A percentile compares a stretch with the other conserved stretches of the same genome.
phyloP scores from a whole-genome alignment of 2,329 filamentous ascomycete species.

The Verticillium isaacii region DNA sequence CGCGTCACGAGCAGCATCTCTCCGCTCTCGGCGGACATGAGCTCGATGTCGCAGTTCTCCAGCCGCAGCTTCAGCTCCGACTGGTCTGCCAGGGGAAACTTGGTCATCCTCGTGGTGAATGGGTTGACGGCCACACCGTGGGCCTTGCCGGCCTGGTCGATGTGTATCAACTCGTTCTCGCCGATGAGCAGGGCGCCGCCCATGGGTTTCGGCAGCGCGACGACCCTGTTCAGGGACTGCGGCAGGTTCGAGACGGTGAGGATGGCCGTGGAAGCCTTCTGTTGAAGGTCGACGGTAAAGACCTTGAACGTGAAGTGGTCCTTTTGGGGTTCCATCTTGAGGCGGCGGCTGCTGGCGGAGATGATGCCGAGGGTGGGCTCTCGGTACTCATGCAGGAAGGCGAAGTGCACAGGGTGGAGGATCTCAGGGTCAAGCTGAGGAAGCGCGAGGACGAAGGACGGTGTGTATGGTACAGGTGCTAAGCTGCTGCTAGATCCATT shows the following conservation, averaged over 20 bases:
- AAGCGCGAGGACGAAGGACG: conserved; percentile 89
- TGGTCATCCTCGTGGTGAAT: conserved; percentile 76
- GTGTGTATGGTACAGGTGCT: conserved; percentile 68
- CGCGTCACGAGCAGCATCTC: conserved; percentile 81
- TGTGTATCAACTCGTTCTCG: conserved; percentile 85
- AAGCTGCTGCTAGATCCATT: conserved; percentile 30
- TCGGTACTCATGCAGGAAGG: conserved; percentile 93
- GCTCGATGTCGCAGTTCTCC: conserved; percentile 75
- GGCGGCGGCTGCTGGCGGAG: conserved; percentile 69
- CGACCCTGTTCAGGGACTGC: conserved; percentile 77
- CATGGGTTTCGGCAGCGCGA: conserved; percentile 79
- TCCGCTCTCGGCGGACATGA: conserved; percentile 69
- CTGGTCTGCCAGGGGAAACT: conserved; percentile 83
- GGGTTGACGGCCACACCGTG: conserved; percentile 91
- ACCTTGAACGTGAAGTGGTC: conserved; percentile 89
- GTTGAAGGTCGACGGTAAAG: conserved; percentile 90
- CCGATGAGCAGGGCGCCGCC: conserved; percentile 86
- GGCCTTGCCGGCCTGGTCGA: conserved; percentile 91
- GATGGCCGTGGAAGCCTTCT: conserved; percentile 88
- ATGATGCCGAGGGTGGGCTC: conserved; percentile 96
- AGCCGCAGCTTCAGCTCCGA: conserved; percentile 73
- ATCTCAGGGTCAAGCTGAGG: conserved; percentile 83
- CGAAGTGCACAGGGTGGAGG: conserved; percentile 83
- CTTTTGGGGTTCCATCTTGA: conserved; percentile 74
- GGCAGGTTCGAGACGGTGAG: conserved; percentile 81